phyloP scores from a whole-genome alignment of 805 yeast species.

The Metschnikowia bowlesiae region DNA sequence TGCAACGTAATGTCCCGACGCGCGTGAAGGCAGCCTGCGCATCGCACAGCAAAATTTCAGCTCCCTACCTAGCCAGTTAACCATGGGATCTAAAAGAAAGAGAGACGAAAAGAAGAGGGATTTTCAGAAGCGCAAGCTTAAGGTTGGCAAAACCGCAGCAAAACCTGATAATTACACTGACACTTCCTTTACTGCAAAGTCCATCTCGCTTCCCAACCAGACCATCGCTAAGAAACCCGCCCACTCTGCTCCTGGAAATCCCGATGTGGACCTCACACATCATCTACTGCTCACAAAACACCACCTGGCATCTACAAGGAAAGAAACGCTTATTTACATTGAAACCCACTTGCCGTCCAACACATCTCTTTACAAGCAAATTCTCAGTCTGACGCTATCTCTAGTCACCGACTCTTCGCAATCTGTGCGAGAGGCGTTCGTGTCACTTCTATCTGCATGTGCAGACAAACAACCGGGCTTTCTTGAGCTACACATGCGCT shows the following conservation, averaged over 20 bases:
- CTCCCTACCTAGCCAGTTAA: background rate
- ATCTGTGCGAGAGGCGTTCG: conserved; percentile 57
- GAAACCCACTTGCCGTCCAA: conserved; percentile 49
- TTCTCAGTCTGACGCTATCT: conserved; percentile 56
- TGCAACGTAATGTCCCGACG: background rate
- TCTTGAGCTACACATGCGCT: conserved; percentile 55
- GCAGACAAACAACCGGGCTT: conserved; percentile 50
- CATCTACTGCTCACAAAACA: conserved; percentile 70
- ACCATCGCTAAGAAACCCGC: conserved; percentile 22
- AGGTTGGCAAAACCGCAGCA: conserved; percentile 79
- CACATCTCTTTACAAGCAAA: conserved; percentile 51
- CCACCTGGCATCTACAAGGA: conserved; percentile 65
- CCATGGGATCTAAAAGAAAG: conserved; percentile 50
- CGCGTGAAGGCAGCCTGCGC: conserved; percentile 7
- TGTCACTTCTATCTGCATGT: conserved; percentile 44
- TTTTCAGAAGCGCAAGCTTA: conserved; percentile 71
- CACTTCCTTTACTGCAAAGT: conserved; percentile 74
- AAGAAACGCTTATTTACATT: conserved; percentile 59
- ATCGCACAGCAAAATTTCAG: conserved; percentile 7
- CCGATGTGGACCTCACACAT: conserved; percentile 49
- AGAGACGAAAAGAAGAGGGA: conserved; percentile 66
- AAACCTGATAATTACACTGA: conserved; percentile 76
- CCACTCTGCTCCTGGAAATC: conserved; percentile 10
- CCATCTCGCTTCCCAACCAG: conserved; percentile 48
- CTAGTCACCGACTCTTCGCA: conserved; percentile 62